Evolutionary conservation across 2,329 filamentous ascomycete genomes (phyloP).

Genomic region (Trichoderma koningiopsis): DNA sequence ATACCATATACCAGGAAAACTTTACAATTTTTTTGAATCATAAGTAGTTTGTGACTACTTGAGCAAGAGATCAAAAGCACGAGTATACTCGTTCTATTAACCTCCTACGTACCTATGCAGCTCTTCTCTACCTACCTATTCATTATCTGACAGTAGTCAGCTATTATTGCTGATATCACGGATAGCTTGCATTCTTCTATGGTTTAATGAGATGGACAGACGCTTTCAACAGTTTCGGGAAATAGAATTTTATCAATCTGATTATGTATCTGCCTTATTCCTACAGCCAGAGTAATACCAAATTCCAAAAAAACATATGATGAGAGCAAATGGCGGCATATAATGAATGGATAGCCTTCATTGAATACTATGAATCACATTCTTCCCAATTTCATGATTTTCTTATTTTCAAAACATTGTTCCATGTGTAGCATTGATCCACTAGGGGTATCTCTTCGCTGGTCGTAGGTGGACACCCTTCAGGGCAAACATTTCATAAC

Average conservation of each 20-base stretch:
- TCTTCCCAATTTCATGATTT: background rate
- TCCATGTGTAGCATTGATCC: constrained; percentile 9
- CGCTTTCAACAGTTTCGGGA: background rate
- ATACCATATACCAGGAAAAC: too few relatives aligned
- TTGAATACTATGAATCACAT: background rate
- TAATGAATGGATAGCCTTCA: constrained; percentile 4
- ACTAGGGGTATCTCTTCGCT: constrained; percentile 19
- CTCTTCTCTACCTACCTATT: background rate
- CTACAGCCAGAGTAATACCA: constrained; percentile 6
- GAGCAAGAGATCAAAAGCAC: background rate
- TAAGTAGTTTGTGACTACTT: background rate
- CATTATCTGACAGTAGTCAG: background rate
- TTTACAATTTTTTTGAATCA: background rate
- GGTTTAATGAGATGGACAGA: background rate
- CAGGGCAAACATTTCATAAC: constrained; percentile 11
- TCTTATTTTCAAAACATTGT: background rate
- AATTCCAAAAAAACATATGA: background rate
- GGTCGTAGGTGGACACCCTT: constrained; percentile 18
- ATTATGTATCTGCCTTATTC: constrained; percentile 6
- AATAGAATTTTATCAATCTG: constrained; percentile 20
- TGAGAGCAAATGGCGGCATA: background rate
- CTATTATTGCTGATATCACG: background rate
- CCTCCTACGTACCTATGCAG: background rate
- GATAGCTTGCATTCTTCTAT: background rate
- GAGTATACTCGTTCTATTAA: background rate